Base-by-base conservation (phyloP, 2,329 filamentous ascomycete species). In the Ophiostoma fasciatum region DNA sequence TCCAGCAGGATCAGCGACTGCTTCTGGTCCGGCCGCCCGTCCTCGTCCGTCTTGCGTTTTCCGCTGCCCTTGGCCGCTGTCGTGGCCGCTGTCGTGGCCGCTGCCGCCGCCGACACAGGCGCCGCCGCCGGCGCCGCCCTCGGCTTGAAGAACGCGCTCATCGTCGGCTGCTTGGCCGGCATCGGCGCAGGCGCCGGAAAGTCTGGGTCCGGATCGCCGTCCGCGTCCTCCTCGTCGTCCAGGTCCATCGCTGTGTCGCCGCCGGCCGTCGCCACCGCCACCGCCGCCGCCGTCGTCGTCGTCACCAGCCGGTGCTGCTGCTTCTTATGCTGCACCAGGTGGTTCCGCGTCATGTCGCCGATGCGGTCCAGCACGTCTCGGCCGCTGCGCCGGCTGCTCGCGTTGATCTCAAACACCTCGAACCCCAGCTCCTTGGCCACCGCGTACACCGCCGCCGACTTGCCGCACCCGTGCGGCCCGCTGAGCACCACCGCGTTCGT, bases 271-370 rank as follows among this genome's bases (percentile, higher is more conserved):
- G 55, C 52, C 15, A 51, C 49, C 10, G 54, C 50, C 13, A 50
- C 46, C 17, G 13, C 21, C 2, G 14, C 29, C 10, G 20, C 32
- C 11, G 4, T 12, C 11, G n/a, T 15, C 25, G 14, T 20, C 2
- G 14, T 18, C 15, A 21, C 17, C 13, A 15, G 26, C 18, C 15
- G 26, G 14, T 23, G 31, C 28, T 34, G 36, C 33, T 36, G 38
- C n/a, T 58, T 61, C 39, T 63, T 62, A 33, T 61, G 63, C 36
- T 66, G 64, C 15, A 98, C 88, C 2, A 94, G 68, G 55, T 98
- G 90, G 48, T 98, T 96, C 42, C 78, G 78, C 4, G 85, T 90
- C 88, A 98, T 96, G 56, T 98, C 85, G 28, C 90, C 92, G 30
- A 98, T 83, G 47, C 73, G 82, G 49, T 98, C 90, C 23, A 93